These are phyloP conservation scores for Debaryomyces prosopidis DNA, from an alignment of 805 yeast species.

Conservation along the genomic window DNA sequence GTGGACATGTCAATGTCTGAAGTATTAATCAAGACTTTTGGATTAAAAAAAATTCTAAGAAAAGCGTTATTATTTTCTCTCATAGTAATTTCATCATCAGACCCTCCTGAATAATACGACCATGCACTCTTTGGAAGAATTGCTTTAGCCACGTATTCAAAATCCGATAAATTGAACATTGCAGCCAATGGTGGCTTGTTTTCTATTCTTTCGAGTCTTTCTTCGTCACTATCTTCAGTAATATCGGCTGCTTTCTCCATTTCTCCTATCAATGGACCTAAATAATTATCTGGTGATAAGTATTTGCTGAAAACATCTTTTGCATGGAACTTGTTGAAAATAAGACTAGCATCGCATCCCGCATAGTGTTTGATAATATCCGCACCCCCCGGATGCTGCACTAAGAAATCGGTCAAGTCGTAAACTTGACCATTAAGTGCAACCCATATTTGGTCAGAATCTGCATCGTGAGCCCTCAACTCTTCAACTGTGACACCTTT, in stretches of 20 bases:
- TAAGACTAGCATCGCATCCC: constrained; percentile 59
- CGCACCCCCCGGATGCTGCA: constrained; percentile 52
- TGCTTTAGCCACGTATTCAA: constrained; percentile 40
- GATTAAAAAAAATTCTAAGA: constrained; percentile 44
- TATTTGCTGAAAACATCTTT: constrained; percentile 17
- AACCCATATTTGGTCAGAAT: constrained; percentile 23
- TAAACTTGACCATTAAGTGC: constrained; percentile 31
- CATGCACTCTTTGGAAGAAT: constrained; percentile 33
- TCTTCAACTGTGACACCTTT: constrained; percentile 6
- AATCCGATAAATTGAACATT: constrained; percentile 37
- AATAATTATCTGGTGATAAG: constrained; percentile 16
- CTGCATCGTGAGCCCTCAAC: constrained; percentile 5
- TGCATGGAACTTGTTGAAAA: constrained; percentile 41
- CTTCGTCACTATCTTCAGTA: constrained; percentile 19
- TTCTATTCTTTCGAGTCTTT: constrained; percentile 9
- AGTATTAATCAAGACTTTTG: constrained; percentile 41
- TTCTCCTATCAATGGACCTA: constrained; percentile 25
- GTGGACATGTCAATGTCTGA: constrained; percentile 27
- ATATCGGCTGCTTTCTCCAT: constrained; percentile 13
- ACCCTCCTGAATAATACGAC: constrained; percentile 48
- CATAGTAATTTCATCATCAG: constrained; percentile 50
- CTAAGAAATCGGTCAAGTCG: constrained; percentile 34
- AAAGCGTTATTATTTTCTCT: constrained; percentile 45
- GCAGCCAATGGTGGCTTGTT: constrained; percentile 31
- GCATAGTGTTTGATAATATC: constrained; percentile 43